These are phyloP conservation scores for Nematodospora anomalae DNA, from an alignment of 1,139 yeast genomes.

Conservation along the genomic window DNA sequence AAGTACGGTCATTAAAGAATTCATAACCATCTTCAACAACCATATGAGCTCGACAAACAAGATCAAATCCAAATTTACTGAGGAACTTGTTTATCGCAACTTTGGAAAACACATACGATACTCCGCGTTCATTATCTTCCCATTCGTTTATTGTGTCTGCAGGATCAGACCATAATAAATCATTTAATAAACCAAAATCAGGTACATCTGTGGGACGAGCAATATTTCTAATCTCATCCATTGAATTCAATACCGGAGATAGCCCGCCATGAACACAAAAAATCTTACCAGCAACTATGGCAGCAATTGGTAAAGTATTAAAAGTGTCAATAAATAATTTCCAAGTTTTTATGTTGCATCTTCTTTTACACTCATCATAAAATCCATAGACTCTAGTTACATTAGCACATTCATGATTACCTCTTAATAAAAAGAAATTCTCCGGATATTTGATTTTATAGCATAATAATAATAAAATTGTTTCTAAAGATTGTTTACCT, in stretches of 20 bases:
- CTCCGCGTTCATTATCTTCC: conserved; percentile 98
- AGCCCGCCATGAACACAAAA: conserved; percentile 99
- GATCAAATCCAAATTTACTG: conserved; percentile 95
- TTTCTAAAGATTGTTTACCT: conserved; percentile 95
- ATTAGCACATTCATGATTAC: conserved; percentile 97
- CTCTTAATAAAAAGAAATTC: conserved; percentile 91
- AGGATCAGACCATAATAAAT: conserved; percentile 96
- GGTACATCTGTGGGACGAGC: conserved; percentile 99
- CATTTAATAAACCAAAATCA: conserved; percentile 93
- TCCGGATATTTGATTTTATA: conserved; percentile 97
- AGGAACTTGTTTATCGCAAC: conserved; percentile 92
- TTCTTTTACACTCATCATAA: conserved; percentile 96
- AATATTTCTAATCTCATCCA: conserved; percentile 97
- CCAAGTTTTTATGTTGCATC: conserved; percentile 97
- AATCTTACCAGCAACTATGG: conserved; percentile 94
- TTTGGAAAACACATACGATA: conserved; percentile 95
- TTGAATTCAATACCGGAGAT: conserved; percentile 92
- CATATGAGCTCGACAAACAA: conserved; percentile 97
- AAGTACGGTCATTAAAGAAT: conserved; percentile 91
- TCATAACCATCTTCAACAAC: conserved; percentile 99
- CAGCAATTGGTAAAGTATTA: conserved; percentile 97
- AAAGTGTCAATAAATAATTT: conserved; percentile 97
- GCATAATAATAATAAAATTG: conserved; percentile 88
- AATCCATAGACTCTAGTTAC: conserved; percentile 96
- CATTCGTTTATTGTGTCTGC: conserved; percentile 97